Base-by-base conservation (phyloP, 129 eudicot genomes). In the Calendula officinalis region DNA sequence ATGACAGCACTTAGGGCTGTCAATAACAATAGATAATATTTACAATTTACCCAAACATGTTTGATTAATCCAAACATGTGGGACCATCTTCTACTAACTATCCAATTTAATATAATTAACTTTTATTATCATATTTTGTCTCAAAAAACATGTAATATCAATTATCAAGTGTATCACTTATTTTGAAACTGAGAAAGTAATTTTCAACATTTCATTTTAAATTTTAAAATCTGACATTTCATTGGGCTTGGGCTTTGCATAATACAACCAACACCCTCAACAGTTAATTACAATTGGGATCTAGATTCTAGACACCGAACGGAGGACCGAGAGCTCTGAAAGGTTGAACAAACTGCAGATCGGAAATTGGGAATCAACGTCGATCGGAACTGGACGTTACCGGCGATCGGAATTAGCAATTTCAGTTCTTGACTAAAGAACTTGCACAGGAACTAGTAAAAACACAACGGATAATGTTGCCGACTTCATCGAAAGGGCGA, bases 401-500 rank as follows among this genome's bases (percentile, higher is more conserved):
- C 52, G 76, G 39, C 16, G 62, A 45, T 32, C 62, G 69, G 62
- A 71, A 53, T 43, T 15, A 30, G 37, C 32, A n/a, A 1, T 13
- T 60, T 2, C 62, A 38, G 61, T 39, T 48, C 43, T 56, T 50
- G n/a, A 71, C 62, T 33, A 46, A 40, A 71, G 69, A 71, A 5
- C 57, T 44, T 44, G 44, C n/a, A 32, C 5, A 37, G 2, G 39
- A 55, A 27, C 22, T 12, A 64, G 30, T 39, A 54, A 37, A 67
- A 49, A 6, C 50, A 61, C 43, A 42, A 71, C 56, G 47, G 70
- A 74, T 70, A 70, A 92, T 92, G 99, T 74, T 92, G 69, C 99
- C 99, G 15, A 74, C 78, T 10, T 72, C 85, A 42, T 78, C 89
- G 17, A 92, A 83, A 71, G 89, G 84, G 72, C 95, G 96, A 40